Conservation (phyloP, 768 basidiomycete species). For the Cystobasidium tubakii region DNA sequence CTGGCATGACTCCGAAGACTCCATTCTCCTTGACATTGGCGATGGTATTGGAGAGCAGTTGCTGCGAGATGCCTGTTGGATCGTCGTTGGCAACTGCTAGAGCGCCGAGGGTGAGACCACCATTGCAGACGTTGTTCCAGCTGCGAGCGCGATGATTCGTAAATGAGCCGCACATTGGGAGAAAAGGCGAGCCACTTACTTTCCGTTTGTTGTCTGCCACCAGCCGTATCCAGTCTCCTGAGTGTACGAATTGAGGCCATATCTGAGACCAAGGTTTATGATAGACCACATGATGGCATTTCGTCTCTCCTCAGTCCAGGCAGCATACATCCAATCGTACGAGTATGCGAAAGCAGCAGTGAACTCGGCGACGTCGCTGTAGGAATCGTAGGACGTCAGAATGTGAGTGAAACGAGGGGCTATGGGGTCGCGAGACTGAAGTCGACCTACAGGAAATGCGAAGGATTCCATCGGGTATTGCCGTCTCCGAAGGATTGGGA, state of each 20-base stretch:
- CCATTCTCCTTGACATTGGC: slow-evolving; percentile 74
- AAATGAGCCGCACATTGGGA: no score
- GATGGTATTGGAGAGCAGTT: slow-evolving; percentile 64
- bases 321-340: slow-evolving; percentile 92
- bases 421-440: no score
- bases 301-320: slow-evolving; percentile 70
- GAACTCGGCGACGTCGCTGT: slow-evolving; percentile 35
- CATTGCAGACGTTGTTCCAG: slow-evolving; percentile 94
- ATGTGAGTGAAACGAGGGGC: no score
- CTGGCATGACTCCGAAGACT: slow-evolving; percentile 54
- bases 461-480: not conserved
- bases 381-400: not conserved
- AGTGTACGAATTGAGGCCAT: slow-evolving; percentile 39
- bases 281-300: slow-evolving; percentile 63
- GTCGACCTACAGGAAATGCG: slow-evolving; percentile 55
- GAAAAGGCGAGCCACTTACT: not conserved
- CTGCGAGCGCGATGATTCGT: slow-evolving; percentile 57
- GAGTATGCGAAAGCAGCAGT: slow-evolving; percentile 69
- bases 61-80: slow-evolving; percentile 63
- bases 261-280: slow-evolving; percentile 65
- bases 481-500: not conserved
- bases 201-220: slow-evolving; percentile 40
- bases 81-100: slow-evolving; percentile 78
- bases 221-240: slow-evolving; percentile 39
- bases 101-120: slow-evolving; percentile 77